Evolutionary conservation across 805 yeast species (phyloP).

Genomic region (Cyberlindnera suaveolens): DNA sequence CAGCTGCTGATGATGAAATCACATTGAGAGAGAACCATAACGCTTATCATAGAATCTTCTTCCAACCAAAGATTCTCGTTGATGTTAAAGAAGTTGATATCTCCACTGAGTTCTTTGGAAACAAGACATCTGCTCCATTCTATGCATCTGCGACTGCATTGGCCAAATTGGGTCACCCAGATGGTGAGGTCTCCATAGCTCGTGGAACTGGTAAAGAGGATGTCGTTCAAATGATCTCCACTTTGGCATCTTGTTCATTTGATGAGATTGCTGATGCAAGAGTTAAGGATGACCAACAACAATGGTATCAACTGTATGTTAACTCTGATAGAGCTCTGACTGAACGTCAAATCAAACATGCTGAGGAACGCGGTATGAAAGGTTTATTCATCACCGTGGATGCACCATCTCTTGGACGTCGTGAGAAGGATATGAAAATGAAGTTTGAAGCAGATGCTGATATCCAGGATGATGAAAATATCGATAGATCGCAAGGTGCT

Average conservation of each 20-base stretch:
- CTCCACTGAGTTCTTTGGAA: conserved; percentile 71
- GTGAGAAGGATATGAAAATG: conserved; percentile 80
- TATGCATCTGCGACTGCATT: conserved; percentile 90
- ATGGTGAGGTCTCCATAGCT: conserved; percentile 85
- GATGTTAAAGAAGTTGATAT: conserved; percentile 73
- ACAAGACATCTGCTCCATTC: conserved; percentile 65
- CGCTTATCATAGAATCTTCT: conserved; percentile 83
- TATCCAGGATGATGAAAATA: conserved; percentile 39
- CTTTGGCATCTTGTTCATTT: conserved; percentile 81
- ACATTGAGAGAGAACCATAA: conserved; percentile 85
- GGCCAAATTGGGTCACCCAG: conserved; percentile 88
- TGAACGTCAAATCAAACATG: conserved; percentile 55
- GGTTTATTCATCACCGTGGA: conserved; percentile 88
- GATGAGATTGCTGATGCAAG: conserved; percentile 79
- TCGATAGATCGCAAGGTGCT: conserved; percentile 76
- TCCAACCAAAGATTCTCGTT: conserved; percentile 76
- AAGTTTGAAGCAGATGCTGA: conserved; percentile 46
- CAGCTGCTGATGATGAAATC: conserved; percentile 91
- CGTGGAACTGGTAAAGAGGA: conserved; percentile 70
- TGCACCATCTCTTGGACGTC: conserved; percentile 86
- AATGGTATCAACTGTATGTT: conserved; percentile 88
- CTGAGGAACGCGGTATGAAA: conserved; percentile 67
- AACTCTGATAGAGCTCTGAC: conserved; percentile 69
- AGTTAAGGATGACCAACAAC: conserved; percentile 55
- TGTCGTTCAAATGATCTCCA: conserved; percentile 86